Base-by-base conservation (phyloP, 2,329 filamentous ascomycete species). In the Zelopaecilomyces penicillatus region DNA sequence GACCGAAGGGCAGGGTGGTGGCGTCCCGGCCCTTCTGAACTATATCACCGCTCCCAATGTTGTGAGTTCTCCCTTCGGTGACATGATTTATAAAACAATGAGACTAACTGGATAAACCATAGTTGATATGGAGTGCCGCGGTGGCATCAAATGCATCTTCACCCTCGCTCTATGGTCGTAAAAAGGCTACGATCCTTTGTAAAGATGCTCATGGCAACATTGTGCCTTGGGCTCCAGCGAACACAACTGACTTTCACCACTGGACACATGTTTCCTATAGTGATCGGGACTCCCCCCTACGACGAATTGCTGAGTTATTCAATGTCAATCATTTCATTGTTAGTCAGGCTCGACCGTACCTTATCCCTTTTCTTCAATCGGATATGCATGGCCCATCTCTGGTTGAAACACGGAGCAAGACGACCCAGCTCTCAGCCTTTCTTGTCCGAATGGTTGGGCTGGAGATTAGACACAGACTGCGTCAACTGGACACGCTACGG, bases 321-420 rank as follows among this genome's bases (percentile, higher is more conserved):
- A 94, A 94, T 60, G 87, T 94, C 43, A 94, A 95, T 60, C 90
- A 96, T 68, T 96, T 94, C 66, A 88, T 97, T 52, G 82, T 97
- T 53, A 93, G 86, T 52, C 91, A 96, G 67, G 89, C 91, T 1
- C 77, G 90, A 3, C 91, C 91, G 0, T 95, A 95, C 63, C 73
- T 95, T 11, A 83, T 91, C 29, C 90, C 90, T 0, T 93, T 95
- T 56, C 72, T 94, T 5, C 81, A 84, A 49, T 85, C 83, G 38
- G 86, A 91, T 54, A 80, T 90, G 68, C 85, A 90, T 63, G 83
- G 85, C 4, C 83, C 86, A 1, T 78, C 79, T 54, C 76, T 73
- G 59, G 76, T 70, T 54, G 76, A 70, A 62, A 79, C 70, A 50
- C 77, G 69, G 56, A 78, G 68, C 63, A 76, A 68, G 67, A 75